A percentile compares a stretch with the other conserved stretches of the same genome.
Conservation (phyloP, 78 protist species). For the Tieghemostelium lacteum region DNA sequence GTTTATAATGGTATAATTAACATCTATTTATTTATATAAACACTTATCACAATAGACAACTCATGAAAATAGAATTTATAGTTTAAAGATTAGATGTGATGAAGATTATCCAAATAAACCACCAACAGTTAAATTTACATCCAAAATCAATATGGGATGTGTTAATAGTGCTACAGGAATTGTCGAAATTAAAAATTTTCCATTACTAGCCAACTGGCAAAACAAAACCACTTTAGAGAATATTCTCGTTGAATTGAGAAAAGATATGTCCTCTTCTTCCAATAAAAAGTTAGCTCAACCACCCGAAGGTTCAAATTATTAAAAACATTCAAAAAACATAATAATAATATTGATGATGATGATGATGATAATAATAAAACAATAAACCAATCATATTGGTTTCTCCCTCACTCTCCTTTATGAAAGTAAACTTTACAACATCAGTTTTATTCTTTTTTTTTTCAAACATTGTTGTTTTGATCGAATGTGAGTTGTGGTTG, state of each 20-base stretch:
- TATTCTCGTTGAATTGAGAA: constrained; percentile 62
- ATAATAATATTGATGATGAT: too few species aligned
- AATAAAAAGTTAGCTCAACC: constrained; percentile 87
- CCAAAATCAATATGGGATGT: constrained; percentile 85
- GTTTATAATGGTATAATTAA: too few species aligned
- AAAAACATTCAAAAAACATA: neutral
- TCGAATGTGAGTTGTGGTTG: too few species aligned
- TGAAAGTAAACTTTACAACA: too few species aligned
- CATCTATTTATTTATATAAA: neutral
- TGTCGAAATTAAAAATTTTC: constrained; percentile 53
- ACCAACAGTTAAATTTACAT: constrained; percentile 86
- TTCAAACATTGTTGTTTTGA: too few species aligned
- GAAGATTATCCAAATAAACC: constrained; percentile 90
- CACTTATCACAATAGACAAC: constrained; percentile 42
- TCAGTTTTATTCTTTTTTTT: too few species aligned
- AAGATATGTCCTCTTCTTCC: constrained; percentile 75
- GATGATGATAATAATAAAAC: too few species aligned
- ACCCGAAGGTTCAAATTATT: constrained; percentile 80
- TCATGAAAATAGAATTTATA: constrained; percentile 87
- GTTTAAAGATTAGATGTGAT: constrained; percentile 88
- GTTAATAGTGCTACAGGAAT: constrained; percentile 77
- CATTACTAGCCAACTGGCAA: constrained; percentile 71
- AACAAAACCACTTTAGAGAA: constrained; percentile 31
- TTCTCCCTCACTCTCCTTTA: too few species aligned
- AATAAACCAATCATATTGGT: too few species aligned